phyloP scores from a whole-genome alignment of 2,329 filamentous ascomycete genomes.

The Dendrostoma leiphaemia region DNA sequence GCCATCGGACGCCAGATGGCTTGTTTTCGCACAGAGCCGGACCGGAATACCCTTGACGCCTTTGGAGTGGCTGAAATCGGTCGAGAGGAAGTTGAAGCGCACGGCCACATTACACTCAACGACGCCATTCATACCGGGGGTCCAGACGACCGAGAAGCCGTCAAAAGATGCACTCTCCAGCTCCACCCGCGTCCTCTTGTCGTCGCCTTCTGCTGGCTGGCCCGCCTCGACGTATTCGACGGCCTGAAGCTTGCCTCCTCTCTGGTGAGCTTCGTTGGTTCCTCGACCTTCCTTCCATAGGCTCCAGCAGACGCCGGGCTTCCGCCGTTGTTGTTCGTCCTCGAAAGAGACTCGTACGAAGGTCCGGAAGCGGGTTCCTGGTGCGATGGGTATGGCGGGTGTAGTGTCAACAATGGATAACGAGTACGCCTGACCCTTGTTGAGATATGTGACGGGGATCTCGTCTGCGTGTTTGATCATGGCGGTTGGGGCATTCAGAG shows the following conservation, averaged over 20 bases:
- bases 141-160: constrained; percentile 90
- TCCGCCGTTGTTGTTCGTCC: constrained; percentile 86
- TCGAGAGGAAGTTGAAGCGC: constrained; percentile 97
- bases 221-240: constrained; percentile 84
- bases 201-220: constrained; percentile 58
- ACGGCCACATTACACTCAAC: constrained; percentile 85
- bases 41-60: constrained; percentile 98
- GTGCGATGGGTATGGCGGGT: constrained; percentile 55
- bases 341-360: constrained; percentile 96
- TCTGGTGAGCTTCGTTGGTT: constrained; percentile 91
- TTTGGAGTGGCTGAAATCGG: constrained; percentile 98
- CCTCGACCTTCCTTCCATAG: constrained; percentile 94
- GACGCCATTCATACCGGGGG: constrained; percentile 63
- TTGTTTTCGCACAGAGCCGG: constrained; percentile 87
- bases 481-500: constrained; percentile 88
- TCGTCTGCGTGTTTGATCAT: constrained; percentile 91
- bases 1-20: constrained; percentile 53
- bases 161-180: constrained; percentile 82
- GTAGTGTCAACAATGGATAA: constrained; percentile 79
- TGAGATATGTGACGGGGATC: constrained; percentile 95
- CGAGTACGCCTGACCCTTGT: constrained; percentile 94
- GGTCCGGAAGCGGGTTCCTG: constrained; percentile 76
- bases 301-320: constrained; percentile 69
- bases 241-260: constrained; percentile 87
- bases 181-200: constrained; percentile 66